phyloP scores from a whole-genome alignment of 371 early-diverging fungal genomes.

The Rhizopus arrhizus region DNA sequence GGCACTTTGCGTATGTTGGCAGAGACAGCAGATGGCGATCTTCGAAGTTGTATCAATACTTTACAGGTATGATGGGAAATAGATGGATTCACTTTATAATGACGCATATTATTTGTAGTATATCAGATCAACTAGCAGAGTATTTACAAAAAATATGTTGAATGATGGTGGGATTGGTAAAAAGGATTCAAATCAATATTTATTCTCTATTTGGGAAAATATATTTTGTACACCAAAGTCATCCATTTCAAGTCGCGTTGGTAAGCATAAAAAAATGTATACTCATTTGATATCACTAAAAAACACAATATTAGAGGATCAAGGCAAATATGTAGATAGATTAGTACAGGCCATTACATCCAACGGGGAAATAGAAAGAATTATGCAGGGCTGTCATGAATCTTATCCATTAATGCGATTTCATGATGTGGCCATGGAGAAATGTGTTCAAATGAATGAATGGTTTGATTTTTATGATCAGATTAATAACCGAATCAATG shows the following conservation, averaged over 20 bases:
- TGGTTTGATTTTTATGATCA: conserved; percentile 87
- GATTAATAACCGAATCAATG: conserved; percentile 55
- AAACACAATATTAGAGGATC: conserved; percentile 12
- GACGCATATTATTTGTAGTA: conserved; percentile 25
- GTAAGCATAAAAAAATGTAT: conserved; percentile 7
- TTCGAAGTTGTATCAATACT: conserved; percentile 85
- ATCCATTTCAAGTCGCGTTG: conserved; percentile 17
- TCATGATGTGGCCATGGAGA: conserved; percentile 74
- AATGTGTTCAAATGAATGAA: conserved; percentile 65
- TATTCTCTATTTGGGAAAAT: conserved; percentile 81
- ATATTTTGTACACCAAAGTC: conserved; percentile 60
- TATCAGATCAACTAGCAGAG: conserved; percentile 41
- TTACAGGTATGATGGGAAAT: conserved; percentile 69
- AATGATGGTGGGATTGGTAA: conserved; percentile 61
- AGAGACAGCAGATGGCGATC: conserved; percentile 83
- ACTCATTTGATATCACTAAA: not conserved
- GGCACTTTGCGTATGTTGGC: conserved; percentile 75
- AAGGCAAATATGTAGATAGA: conserved; percentile 48
- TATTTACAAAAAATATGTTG: conserved; percentile 63
- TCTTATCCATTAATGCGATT: conserved; percentile 79
- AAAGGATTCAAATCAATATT: conserved; percentile 81
- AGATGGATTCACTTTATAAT: not conserved
- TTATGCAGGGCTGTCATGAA: conserved; percentile 92
- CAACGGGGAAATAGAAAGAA: conserved; percentile 81
- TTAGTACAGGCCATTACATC: conserved; percentile 58